Evolutionary conservation across 2,329 filamentous ascomycete species (phyloP).

Genomic region (Septoria petroselini): DNA sequence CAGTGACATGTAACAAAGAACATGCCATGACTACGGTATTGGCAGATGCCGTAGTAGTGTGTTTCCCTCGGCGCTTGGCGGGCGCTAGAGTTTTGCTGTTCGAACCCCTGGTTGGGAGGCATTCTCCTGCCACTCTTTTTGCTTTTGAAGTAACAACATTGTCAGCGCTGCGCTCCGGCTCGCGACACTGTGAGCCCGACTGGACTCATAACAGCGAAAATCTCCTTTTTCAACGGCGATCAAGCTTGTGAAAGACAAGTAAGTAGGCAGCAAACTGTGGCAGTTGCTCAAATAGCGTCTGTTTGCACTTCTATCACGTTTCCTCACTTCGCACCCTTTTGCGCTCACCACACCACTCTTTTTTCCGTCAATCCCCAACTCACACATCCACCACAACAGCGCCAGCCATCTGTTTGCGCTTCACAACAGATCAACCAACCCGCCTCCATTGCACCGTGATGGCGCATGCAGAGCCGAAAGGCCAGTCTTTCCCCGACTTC

Average conservation of each 20-base stretch:
- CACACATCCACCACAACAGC: conserved; percentile 1
- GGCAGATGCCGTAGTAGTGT: conserved; percentile 6
- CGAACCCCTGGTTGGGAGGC: neutral
- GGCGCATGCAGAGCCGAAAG: conserved; percentile 2
- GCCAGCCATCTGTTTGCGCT: neutral
- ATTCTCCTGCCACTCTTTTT: no score
- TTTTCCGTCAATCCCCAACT: no score
- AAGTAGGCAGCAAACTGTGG: no score
- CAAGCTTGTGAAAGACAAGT: no score
- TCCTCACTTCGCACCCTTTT: no score
- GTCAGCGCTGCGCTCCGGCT: neutral
- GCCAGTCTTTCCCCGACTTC: conserved; percentile 39
- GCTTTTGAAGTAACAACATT: neutral
- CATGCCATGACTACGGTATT: conserved; percentile 4
- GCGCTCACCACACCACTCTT: no score
- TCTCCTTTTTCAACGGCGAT: no score
- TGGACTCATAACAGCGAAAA: no score
- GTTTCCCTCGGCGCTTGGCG: conserved; percentile 6
- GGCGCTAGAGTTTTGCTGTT: conserved; percentile 9
- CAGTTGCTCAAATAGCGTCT: no score
- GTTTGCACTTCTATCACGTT: no score
- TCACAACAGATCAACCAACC: neutral
- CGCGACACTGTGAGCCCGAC: no score
- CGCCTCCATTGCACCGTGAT: neutral
- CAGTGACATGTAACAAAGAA: conserved; percentile 10